phyloP scores from a whole-genome alignment of 2,329 filamentous ascomycete genomes.

The Sporothrix inflata region DNA sequence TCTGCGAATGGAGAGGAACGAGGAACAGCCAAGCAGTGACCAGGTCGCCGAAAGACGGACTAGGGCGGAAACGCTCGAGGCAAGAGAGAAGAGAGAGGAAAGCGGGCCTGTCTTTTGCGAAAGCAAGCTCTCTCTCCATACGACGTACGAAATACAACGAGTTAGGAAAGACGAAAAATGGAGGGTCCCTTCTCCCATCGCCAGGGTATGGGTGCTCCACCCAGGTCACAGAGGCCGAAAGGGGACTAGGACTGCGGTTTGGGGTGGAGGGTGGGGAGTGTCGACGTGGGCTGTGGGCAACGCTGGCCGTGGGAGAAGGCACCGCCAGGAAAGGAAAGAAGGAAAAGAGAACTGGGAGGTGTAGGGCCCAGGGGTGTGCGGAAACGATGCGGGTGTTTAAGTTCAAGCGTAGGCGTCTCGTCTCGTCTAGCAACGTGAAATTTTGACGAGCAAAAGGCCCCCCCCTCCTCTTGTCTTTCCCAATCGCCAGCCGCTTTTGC shows the following conservation, averaged over 20 bases:
- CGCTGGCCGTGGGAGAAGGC: not conserved
- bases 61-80: not conserved
- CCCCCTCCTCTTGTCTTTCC: not conserved
- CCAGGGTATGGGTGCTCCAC: conserved; percentile 9
- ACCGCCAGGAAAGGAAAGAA: not conserved
- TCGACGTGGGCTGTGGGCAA: conserved; percentile 6
- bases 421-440: not conserved
- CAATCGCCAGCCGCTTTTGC: conserved; percentile 22
- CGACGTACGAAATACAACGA: not conserved
- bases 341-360: not conserved
- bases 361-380: too few relatives aligned
- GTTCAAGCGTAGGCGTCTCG: not conserved
- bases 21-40: conserved; percentile 3
- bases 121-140: not conserved
- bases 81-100: not conserved
- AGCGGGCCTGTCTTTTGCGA: not conserved
- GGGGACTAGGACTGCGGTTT: conserved; percentile 20
- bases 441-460: not conserved
- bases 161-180: conserved; percentile 17
- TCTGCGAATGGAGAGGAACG: not conserved
- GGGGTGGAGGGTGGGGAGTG: conserved; percentile 19
- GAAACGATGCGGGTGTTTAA: not conserved
- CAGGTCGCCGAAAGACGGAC: conserved; percentile 22
- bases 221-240: conserved; percentile 24
- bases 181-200: not conserved